Evolutionary conservation across 768 basidiomycete genomes (phyloP).

Genomic region (Neoboletus magnificus): DNA sequence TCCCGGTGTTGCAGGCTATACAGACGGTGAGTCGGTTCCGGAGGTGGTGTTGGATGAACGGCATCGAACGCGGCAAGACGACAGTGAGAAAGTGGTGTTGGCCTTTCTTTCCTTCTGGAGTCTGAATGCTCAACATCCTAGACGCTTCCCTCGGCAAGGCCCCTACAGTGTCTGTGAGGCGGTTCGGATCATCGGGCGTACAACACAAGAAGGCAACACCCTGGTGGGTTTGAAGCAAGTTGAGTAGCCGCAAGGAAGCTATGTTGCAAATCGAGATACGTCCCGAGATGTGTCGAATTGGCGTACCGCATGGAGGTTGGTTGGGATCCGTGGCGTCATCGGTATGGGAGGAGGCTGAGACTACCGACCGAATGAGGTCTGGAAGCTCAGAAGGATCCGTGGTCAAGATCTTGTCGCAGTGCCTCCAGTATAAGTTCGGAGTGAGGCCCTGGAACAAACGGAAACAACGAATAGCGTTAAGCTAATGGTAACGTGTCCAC

Average conservation of each 20-base stretch:
- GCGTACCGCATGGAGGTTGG: slow-evolving; percentile 1
- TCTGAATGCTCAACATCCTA: slow-evolving; percentile 24
- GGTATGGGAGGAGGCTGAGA: background rate
- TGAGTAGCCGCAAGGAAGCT: slow-evolving; percentile 22
- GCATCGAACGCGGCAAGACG: slow-evolving; percentile 47
- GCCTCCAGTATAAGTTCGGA: slow-evolving; percentile 66
- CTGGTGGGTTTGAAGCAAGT: background rate
- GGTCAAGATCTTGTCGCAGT: slow-evolving; percentile 47
- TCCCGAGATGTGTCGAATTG: slow-evolving; percentile 33
- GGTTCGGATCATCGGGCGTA: background rate
- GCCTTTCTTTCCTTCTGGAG: slow-evolving; percentile 50
- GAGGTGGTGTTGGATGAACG: slow-evolving; percentile 45
- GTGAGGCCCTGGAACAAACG: slow-evolving; percentile 59
- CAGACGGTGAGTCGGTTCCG: slow-evolving; percentile 37
- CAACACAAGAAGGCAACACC: slow-evolving; percentile 20
- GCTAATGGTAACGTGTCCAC: background rate
- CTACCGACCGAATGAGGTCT: slow-evolving; percentile 18
- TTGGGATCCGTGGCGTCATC: background rate
- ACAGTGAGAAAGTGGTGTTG: slow-evolving; percentile 46
- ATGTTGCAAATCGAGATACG: slow-evolving; percentile 40
- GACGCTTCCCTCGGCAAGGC: background rate
- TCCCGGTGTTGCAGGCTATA: slow-evolving; percentile 54
- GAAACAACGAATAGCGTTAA: background rate
- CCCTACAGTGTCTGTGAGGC: background rate
- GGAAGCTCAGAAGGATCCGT: slow-evolving; percentile 49